These are phyloP conservation scores for Sonneratia caseolaris DNA, from an alignment of 345 rosid species.

Conservation along the genomic window DNA sequence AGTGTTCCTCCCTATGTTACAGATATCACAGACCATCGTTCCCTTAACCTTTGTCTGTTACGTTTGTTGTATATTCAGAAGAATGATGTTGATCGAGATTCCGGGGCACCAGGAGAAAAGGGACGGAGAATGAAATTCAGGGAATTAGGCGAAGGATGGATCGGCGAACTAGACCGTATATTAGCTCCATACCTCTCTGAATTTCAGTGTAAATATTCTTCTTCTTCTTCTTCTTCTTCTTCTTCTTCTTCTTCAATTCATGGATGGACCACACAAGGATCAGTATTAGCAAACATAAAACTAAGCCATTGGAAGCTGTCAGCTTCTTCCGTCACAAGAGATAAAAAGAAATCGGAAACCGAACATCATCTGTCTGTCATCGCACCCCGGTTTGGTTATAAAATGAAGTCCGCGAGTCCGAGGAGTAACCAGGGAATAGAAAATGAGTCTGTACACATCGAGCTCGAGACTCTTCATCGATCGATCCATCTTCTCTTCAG, in stretches of 20 bases:
- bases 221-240: background rate
- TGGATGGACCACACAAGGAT: background rate
- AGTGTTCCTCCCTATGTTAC: too few relatives aligned
- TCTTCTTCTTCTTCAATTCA: background rate
- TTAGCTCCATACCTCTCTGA: background rate
- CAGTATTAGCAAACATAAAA: background rate
- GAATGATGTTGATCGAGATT: too few relatives aligned
- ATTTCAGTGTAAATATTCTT: background rate
- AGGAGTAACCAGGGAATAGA: too few relatives aligned
- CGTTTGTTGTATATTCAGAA: too few relatives aligned
- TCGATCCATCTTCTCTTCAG: background rate
- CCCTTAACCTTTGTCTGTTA: too few relatives aligned
- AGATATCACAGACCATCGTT: too few relatives aligned
- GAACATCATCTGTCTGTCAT: too few relatives aligned
- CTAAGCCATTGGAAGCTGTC: background rate
- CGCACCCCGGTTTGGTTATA: too few relatives aligned
- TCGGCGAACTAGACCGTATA: background rate
- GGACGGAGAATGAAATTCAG: background rate
- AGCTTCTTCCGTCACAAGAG: background rate
- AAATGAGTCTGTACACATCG: too few relatives aligned
- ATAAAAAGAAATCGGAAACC: background rate
- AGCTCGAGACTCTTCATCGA: too few relatives aligned
- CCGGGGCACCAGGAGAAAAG: background rate
- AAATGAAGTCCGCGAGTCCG: too few relatives aligned
- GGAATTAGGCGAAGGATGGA: background rate